Evolutionary conservation across 345 rosid genomes (phyloP), one percentile per base, ranked within the genome.

Genomic region (Rhodamnia argentea): DNA sequence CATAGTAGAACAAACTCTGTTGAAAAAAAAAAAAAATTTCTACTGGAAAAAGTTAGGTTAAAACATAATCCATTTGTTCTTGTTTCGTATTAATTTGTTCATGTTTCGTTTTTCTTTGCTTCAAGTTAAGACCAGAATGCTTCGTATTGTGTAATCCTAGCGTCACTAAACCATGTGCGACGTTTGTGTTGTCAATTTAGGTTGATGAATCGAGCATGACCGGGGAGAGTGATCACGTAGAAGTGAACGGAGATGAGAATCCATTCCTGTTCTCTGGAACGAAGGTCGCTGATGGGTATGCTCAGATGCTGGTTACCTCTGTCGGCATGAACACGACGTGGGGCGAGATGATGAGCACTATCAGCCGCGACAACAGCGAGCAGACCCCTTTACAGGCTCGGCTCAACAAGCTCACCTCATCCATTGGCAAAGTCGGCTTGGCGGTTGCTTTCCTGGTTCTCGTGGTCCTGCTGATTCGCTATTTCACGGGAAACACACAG

Each of bases 261-360:
- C 95, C 92, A 3, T 95, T 93, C 86, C 84, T 94, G 87, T 88
- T 92, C 47, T 94, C 95, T 0, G 98, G 98, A 1, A 87, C 95
- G 22, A 92, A 93, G 83, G 90, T 94, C 22, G 93, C 88, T 22
- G 92, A 92, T 44, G 98, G 96, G 29, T 90, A 90, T 11, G 97
- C 92, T 4, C 84, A 88, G n/a, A 96, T 96, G 98, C 83, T 90
- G 5, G 90, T 93, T 37, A 94, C 96, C 13, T 92, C 95, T 0
- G 97, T 95, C 1, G 99, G 97, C 0, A 90, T 89, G 95, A 93
- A 91, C 88, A 95, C 96, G 1, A 89, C 89, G 4, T 94, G 97
- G 98, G 98, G 96, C 23, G 86, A 91, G 87, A 91, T 93, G 95
- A 93, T 94, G 97, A 92, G 96, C 88, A 91, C 92, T 1, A 92